Evolutionary conservation across 2,329 filamentous ascomycete species (phyloP), one percentile per base, ranked within the genome.

Genomic region (Mollisia scopiformis): DNA sequence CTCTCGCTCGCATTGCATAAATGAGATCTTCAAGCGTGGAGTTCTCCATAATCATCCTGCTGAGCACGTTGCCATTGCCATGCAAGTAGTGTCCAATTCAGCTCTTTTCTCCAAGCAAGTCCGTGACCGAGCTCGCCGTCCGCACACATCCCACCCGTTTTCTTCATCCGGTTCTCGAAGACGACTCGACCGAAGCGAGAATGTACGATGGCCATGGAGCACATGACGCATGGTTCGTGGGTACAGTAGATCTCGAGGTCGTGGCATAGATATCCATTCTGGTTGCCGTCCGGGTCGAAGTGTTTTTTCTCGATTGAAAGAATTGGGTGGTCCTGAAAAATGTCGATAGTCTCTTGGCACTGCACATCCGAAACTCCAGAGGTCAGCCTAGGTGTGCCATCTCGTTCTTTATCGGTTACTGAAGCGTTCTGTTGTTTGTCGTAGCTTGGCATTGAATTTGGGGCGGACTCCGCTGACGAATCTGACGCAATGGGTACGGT

Each of bases 141-240:
- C 23, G 92, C 89, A 70, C 89, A 90, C 78, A 97, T 81, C 46
- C 92, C 93, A 53, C 94, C 94, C 13, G 91, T 96, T 65, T 86
- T 79, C 50, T 85, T 84, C 90, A 96, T 95, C 58, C 91, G 85
- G 64, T 88, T 83, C 65, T 86, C 87, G 76, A 97, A 96, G 39
- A 96, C 84, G 55, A 93, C 90, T 56, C 90, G 88, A 47, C 91
- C 88, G 82, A 99, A 97, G 54, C 95, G 87, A 8, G 94, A 97
- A 74, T 98, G 93, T 23, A 98, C 82, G 68, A 98, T 90, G 1
- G 92, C 95, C 95, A 98, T 98, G 35, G 91, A 92, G 77, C 95
- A 99, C 85, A 96, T 96, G 62, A 96, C 85, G 74, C 95, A 99
- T 5, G 95, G 95, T 77, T 99, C 95, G 72, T 98, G 93, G 2